A percentile compares a stretch with the other conserved stretches of the same genome.
phyloP scores from a whole-genome alignment of 768 basidiomycete species.

The Trametes meyenii region DNA sequence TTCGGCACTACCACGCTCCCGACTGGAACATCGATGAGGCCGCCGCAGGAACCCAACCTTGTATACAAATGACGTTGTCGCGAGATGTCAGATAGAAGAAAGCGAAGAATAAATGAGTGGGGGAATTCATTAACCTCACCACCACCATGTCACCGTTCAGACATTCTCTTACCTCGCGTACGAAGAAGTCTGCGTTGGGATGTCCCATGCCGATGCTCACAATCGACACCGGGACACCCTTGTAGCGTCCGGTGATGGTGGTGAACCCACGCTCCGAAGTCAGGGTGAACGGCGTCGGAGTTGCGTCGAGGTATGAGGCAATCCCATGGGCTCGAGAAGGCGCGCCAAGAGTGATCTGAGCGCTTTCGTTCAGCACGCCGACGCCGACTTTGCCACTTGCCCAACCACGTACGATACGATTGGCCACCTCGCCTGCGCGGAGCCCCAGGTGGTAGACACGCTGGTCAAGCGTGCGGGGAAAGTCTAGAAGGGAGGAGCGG shows the following conservation, averaged over 20 bases:
- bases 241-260: conserved; percentile 44
- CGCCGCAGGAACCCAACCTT: conserved; percentile 84
- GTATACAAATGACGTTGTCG: conserved; percentile 10
- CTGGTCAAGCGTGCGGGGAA: conserved; percentile 71
- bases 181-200: conserved; percentile 85
- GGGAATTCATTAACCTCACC: conserved; percentile 42
- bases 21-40: conserved; percentile 67
- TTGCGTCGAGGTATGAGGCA: conserved; percentile 61
- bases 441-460: conserved; percentile 83
- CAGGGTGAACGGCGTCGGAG: conserved; percentile 60
- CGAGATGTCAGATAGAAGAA: conserved; percentile 16
- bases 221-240: conserved; percentile 64
- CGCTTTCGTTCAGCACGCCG: conserved; percentile 1
- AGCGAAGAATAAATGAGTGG: neutral
- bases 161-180: conserved; percentile 78
- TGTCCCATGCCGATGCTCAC: conserved; percentile 84
- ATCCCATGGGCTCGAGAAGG: conserved; percentile 65
- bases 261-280: conserved; percentile 75
- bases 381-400: conserved; percentile 4
- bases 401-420: conserved; percentile 61
- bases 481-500: conserved; percentile 50
- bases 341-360: conserved; percentile 74
- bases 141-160: conserved; percentile 62
- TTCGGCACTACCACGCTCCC: conserved; percentile 75
- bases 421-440: conserved; percentile 76